phyloP scores from a whole-genome alignment of 495 filamentous ascomycete species.

The Hyphodiscus hymeniophilus region DNA sequence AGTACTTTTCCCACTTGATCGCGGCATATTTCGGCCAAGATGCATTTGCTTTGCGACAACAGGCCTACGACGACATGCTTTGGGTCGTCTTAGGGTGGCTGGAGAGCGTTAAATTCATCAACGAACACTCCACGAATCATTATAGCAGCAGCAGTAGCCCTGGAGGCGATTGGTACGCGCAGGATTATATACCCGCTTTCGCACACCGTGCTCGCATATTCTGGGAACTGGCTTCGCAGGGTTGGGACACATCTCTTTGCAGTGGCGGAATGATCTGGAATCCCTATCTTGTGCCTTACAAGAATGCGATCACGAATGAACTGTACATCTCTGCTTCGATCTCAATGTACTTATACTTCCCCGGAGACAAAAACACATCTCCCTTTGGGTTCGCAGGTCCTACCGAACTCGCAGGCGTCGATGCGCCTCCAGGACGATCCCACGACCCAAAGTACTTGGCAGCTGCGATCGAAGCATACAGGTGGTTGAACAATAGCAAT shows the following conservation, averaged over 20 bases:
- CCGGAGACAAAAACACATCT: constrained; percentile 63
- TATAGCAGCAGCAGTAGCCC: not conserved
- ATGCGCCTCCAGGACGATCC: constrained; percentile 20
- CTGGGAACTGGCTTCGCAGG: constrained; percentile 69
- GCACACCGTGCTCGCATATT: constrained; percentile 84
- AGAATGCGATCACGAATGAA: constrained; percentile 96
- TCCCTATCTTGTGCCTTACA: constrained; percentile 74
- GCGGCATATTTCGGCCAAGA: constrained; percentile 86
- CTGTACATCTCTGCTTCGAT: constrained; percentile 78
- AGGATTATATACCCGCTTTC: constrained; percentile 67
- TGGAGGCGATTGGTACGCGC: constrained; percentile 56
- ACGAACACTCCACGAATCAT: constrained; percentile 38
- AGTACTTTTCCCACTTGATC: constrained; percentile 68
- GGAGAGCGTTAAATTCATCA: constrained; percentile 68
- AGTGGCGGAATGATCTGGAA: constrained; percentile 93
- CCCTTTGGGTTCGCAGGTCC: constrained; percentile 42
- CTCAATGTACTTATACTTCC: constrained; percentile 86
- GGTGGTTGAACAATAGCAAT: constrained; percentile 67
- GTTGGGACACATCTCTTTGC: constrained; percentile 80
- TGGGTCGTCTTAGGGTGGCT: constrained; percentile 96
- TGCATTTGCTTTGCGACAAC: constrained; percentile 59
- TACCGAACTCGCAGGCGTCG: not conserved
- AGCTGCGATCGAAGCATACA: constrained; percentile 69
- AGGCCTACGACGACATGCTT: constrained; percentile 94
- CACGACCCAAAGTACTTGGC: constrained; percentile 59